These are phyloP conservation scores for Candida corydali DNA, from an alignment of 805 yeast genomes.

Conservation along the genomic window DNA sequence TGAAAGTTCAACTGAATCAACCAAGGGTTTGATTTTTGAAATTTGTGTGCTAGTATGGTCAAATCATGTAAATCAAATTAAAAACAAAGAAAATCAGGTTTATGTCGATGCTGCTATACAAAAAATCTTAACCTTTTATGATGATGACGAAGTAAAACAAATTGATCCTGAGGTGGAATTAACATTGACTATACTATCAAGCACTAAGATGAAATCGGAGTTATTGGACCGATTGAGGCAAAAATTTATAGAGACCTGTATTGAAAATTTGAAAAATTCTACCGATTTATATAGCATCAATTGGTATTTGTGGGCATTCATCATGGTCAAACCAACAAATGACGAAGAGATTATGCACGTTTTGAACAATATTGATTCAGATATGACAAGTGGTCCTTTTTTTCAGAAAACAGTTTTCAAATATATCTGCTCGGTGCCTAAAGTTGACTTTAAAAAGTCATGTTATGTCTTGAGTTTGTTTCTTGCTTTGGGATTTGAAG, in stretches of 20 bases:
- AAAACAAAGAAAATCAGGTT: constrained; percentile 19
- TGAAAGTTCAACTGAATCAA: constrained; percentile 4
- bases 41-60: constrained; percentile 37
- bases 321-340: background rate
- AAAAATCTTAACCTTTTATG: constrained; percentile 12
- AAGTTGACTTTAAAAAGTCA: constrained; percentile 9
- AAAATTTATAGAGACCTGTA: constrained; percentile 1
- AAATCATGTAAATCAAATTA: constrained; percentile 36
- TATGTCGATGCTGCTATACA: constrained; percentile 17
- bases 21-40: constrained; percentile 5
- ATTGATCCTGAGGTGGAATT: constrained; percentile 10
- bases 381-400: background rate
- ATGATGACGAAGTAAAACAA: background rate
- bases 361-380: background rate
- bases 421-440: constrained; percentile 9
- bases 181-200: constrained; percentile 10
- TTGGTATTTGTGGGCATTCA: constrained; percentile 7
- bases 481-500: constrained; percentile 8
- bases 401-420: constrained; percentile 7
- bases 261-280: background rate
- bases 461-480: constrained; percentile 15
- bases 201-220: background rate
- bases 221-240: background rate
- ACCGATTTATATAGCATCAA: constrained; percentile 2
- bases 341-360: background rate